Evolutionary conservation across 306 rosid species (phyloP).

Genomic region (Cucurbita maxima): DNA sequence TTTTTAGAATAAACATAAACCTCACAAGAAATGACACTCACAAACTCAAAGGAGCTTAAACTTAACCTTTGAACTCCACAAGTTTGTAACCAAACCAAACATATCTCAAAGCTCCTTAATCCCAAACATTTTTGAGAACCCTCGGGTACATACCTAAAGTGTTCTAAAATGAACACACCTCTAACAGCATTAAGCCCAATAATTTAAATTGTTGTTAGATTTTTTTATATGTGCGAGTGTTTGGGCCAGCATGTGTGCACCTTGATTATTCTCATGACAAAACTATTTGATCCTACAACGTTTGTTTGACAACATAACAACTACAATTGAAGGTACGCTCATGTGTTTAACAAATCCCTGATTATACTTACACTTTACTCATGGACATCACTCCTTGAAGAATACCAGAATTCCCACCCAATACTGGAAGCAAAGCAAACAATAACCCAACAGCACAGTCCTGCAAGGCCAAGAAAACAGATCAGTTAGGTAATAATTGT

Average conservation of each 20-base stretch:
- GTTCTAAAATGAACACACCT: background rate
- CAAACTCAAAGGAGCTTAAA: background rate
- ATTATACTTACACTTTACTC: slow-evolving; percentile 66
- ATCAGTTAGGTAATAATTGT: background rate
- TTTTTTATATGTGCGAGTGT: background rate
- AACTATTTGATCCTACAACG: background rate
- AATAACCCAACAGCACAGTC: slow-evolving; percentile 40
- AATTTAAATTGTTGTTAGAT: background rate
- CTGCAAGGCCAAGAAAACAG: slow-evolving; percentile 17
- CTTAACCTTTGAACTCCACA: background rate
- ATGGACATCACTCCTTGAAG: slow-evolving; percentile 82
- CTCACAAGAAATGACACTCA: background rate
- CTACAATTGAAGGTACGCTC: background rate
- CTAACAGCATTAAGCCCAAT: background rate
- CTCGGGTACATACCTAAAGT: background rate
- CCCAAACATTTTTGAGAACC: background rate
- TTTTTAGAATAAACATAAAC: background rate
- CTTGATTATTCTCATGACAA: background rate
- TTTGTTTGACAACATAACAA: background rate
- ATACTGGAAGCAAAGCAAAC: slow-evolving; percentile 75
- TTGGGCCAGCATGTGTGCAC: background rate
- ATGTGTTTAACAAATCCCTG: background rate
- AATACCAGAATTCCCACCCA: slow-evolving; percentile 94
- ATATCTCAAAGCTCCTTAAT: background rate
- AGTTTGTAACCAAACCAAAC: background rate